phyloP scores from a whole-genome alignment of 805 yeast genomes.

The Tetrapisispora nanseiensis region DNA sequence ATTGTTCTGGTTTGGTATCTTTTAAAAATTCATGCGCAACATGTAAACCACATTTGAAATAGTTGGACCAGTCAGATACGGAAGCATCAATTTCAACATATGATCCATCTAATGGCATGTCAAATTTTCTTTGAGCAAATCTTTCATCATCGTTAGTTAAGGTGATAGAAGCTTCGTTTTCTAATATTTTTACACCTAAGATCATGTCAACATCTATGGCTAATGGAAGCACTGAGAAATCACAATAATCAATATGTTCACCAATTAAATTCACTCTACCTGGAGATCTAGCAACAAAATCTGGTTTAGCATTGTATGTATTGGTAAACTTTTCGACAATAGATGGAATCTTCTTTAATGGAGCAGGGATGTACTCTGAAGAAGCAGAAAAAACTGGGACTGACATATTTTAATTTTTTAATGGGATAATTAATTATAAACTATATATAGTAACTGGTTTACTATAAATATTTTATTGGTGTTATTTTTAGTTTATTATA shows the following conservation, averaged over 20 bases:
- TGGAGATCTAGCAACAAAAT: slow-evolving; percentile 54
- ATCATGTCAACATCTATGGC: slow-evolving; percentile 60
- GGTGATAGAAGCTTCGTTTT: slow-evolving; percentile 19
- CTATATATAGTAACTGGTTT: neutral
- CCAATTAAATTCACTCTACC: slow-evolving; percentile 70
- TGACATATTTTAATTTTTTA: slow-evolving; percentile 7
- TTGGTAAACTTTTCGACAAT: slow-evolving; percentile 8
- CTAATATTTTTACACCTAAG: slow-evolving; percentile 36
- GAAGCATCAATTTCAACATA: slow-evolving; percentile 39
- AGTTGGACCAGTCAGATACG: slow-evolving; percentile 51
- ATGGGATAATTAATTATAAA: neutral
- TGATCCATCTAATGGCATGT: slow-evolving; percentile 34
- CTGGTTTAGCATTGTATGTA: slow-evolving; percentile 15
- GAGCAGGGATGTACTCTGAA: slow-evolving; percentile 5
- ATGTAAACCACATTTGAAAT: slow-evolving; percentile 53
- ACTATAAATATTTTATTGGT: neutral
- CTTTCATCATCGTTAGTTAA: slow-evolving; percentile 29
- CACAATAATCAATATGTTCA: slow-evolving; percentile 63
- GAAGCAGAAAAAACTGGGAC: slow-evolving; percentile 9
- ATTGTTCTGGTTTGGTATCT: slow-evolving; percentile 23
- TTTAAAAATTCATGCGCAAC: slow-evolving; percentile 46
- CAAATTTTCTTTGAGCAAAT: slow-evolving; percentile 32
- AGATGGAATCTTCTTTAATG: slow-evolving; percentile 5
- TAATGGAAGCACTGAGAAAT: slow-evolving; percentile 61
- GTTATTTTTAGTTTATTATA: too few relatives aligned